phyloP scores from a whole-genome alignment of 108 stramenopile species.

The Cyclotella choctawhatcheeana region DNA sequence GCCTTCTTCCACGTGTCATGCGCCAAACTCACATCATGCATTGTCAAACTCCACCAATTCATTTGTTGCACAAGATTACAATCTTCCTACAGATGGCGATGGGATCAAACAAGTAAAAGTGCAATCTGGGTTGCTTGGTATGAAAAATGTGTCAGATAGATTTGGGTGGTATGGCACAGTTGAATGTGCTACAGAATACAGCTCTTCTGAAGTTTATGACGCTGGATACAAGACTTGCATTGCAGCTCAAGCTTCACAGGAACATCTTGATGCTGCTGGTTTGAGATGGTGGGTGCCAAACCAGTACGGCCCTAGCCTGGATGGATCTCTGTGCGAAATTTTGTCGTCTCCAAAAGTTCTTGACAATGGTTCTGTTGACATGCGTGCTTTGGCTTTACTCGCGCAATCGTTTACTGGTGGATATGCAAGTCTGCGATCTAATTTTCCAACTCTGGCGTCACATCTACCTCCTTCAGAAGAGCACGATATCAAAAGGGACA shows the following conservation, averaged over 20 bases:
- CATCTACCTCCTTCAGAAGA: constrained; percentile 25
- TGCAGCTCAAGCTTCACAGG: constrained; percentile 64
- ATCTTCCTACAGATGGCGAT: constrained; percentile 22
- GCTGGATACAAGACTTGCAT: constrained; percentile 80
- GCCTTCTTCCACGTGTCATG: constrained; percentile 12
- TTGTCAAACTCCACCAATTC: constrained; percentile 1
- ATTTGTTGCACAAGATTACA: constrained; percentile 15
- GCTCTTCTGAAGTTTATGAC: constrained; percentile 34
- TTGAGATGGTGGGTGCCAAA: constrained; percentile 87
- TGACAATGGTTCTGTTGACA: constrained; percentile 36
- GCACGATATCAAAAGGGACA: constrained; percentile 27
- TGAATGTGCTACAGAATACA: constrained; percentile 14
- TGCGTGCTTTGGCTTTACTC: constrained; percentile 51
- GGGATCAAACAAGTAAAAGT: constrained; percentile 64
- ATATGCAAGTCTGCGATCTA: constrained; percentile 37
- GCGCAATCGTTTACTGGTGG: constrained; percentile 62
- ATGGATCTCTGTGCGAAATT: constrained; percentile 78
- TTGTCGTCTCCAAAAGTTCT: constrained; percentile 46
- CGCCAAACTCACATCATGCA: constrained; percentile 2
- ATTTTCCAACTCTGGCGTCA: constrained; percentile 61
- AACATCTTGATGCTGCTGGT: constrained; percentile 61
- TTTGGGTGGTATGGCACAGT: constrained; percentile 78
- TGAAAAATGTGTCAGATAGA: constrained; percentile 55
- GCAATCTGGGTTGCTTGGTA: constrained; percentile 63
- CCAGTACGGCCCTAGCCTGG: constrained; percentile 65